Evolutionary conservation across 2,329 filamentous ascomycete species (phyloP), one percentile per base, ranked within the genome.

Genomic region (Penicillium digitatum): DNA sequence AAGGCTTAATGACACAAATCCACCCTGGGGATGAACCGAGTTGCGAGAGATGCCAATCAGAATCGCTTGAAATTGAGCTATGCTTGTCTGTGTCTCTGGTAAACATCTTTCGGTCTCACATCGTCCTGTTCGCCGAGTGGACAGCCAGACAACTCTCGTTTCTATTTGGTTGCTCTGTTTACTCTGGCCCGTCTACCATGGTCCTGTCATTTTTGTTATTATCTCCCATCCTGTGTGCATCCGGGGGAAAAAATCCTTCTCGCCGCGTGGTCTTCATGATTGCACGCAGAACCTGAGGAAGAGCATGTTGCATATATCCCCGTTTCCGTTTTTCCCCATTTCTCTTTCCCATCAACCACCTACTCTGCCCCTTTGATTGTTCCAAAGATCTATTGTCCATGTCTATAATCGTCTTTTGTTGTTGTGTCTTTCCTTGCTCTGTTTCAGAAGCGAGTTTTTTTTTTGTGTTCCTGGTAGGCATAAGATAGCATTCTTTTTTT

Each of bases 401-500:
- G 63, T 66, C 58, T 65, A 62, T 66, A 67, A 61, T 67, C 40
- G 58, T 65, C 43, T 45, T 35, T 53, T 34, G 53, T 54, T 56
- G 37, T 46, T 60, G 29, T 42, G 29, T 38, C 24, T 54, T 43
- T 55, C 52, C 62, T 64, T 65, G 62, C 62, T 64, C 60, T 53
- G 50, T 62, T 58, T 59, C 55, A 62, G 62, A 64, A 65, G 63
- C 63, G 63, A 62, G 57, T 64, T 37, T 56, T 57, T 55, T 57
- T 37, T 56, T 57, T 55, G 56, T 55, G 54, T 57, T 55, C 39
- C 48, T 52, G 59, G 56, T 63, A 63, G 60, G 61, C 60, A 63
- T 63, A 61, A 63, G 61, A 63, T 58, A 62, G 61, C 61, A 63
- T 63, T 62, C 52, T 57, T 55, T 42, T 57, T 56, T 43, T 44